Evolutionary conservation across 495 filamentous ascomycete species (phyloP).

Genomic region (Penicillium cosmopolitanum): DNA sequence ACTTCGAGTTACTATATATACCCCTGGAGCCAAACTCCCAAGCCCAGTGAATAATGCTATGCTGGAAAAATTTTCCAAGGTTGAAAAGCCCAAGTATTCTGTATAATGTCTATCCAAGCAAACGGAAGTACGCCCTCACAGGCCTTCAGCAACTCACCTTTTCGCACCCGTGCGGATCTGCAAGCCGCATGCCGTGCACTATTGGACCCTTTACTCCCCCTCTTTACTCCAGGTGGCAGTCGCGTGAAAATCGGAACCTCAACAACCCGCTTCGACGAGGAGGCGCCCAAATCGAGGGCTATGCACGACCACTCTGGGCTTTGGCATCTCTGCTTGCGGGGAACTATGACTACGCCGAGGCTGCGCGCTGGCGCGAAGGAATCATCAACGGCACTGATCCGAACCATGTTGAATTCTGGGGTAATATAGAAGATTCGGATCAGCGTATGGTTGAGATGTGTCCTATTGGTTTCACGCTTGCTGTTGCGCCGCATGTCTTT

Average conservation of each 20-base stretch:
- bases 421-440: conserved; percentile 69
- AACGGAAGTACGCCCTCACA: conserved; percentile 35
- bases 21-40: no score
- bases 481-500: conserved; percentile 62
- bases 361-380: conserved; percentile 67
- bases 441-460: conserved; percentile 89
- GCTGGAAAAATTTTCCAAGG: background rate
- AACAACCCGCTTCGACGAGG: conserved; percentile 71
- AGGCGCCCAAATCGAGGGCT: conserved; percentile 77
- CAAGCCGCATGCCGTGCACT: conserved; percentile 61
- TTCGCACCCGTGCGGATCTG: conserved; percentile 52
- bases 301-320: conserved; percentile 75
- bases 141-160: conserved; percentile 36
- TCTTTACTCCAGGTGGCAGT: conserved; percentile 62
- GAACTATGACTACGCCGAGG: conserved; percentile 62
- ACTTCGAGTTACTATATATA: no score
- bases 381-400: conserved; percentile 70
- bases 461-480: conserved; percentile 68
- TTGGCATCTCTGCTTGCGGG: conserved; percentile 70
- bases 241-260: conserved; percentile 66
- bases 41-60: background rate
- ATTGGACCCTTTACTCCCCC: conserved; percentile 64
- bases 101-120: conserved; percentile 37
- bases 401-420: conserved; percentile 70
- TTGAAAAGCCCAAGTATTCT: background rate